Percentiles rank a stretch among this genome's conserved stretches.
Evolutionary conservation across 108 stramenopile species (phyloP).

Genomic region (Nannochloropsis salina): DNA sequence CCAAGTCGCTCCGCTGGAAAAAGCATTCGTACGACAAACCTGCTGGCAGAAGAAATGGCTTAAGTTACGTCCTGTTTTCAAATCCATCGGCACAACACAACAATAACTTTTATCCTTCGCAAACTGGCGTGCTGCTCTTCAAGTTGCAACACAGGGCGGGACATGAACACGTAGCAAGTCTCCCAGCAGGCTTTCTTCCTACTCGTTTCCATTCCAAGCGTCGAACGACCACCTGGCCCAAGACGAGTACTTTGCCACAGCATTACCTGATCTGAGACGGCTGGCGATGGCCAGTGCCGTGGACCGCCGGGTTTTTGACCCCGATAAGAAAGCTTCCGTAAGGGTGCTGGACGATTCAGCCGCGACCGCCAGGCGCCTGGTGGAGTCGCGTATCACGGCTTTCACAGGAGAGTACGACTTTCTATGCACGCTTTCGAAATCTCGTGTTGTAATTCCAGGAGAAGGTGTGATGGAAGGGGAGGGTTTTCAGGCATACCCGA

Average conservation of each 20-base stretch:
- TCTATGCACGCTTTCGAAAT: conserved; percentile 32
- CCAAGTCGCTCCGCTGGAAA: no score
- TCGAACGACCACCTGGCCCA: no score
- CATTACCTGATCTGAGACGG: not conserved
- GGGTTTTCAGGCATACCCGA: not conserved
- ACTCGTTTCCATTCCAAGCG: no score
- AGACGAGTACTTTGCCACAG: not conserved
- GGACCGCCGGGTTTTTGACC: conserved; percentile 19
- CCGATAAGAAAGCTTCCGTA: not conserved
- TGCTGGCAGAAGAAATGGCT: no score
- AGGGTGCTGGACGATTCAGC: not conserved
- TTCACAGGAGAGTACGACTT: conserved; percentile 39
- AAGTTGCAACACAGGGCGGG: no score
- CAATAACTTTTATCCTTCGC: no score
- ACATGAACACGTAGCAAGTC: no score
- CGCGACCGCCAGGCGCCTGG: not conserved
- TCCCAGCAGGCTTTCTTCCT: no score
- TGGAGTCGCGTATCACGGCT: not conserved
- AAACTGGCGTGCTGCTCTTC: no score
- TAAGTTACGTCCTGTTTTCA: no score
- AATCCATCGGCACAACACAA: no score
- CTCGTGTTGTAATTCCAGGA: conserved; percentile 36
- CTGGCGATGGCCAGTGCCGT: not conserved
- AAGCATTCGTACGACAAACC: no score
- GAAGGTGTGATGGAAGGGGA: conserved; percentile 20